Evolutionary conservation across 2,329 filamentous ascomycete genomes (phyloP), one percentile per base, ranked within the genome.

Genomic region (Ilyonectria sp.): DNA sequence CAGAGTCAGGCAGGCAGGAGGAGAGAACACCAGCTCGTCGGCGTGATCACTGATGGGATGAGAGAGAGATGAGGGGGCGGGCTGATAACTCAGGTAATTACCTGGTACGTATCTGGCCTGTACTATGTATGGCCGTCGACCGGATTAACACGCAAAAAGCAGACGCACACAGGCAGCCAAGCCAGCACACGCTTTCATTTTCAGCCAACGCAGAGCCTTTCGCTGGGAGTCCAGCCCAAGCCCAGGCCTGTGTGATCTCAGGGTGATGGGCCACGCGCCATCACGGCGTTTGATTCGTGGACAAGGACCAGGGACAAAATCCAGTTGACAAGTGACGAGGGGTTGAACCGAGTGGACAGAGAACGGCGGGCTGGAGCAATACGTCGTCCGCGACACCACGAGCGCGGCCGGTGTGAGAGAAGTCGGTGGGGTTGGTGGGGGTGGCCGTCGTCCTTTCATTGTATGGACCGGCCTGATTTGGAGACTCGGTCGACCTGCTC

Each of bases 371-470:
- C 58, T 40, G 26, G 58, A 46, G n/a, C 19, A 15, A 46, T 21
- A n/a, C 15, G 40, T 40, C 37, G 37, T 40, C 37, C 37, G 37
- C 37, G 37, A 40, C 37, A 19, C 43, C 43, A 46, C 43, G 43
- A 17, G 10, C 13, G 37, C 15, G 37, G 17, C n/a, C 43, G 43
- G 43, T 46, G 29, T 11, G 49, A 52, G 47, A 33, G 43, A 40
- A n/a, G 54, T 58, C 49, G 55, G 62, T 59, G 47, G 55, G 31
- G 55, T 60, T 60, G 13, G 55, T 60, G 62, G 62, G 62, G 40
- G 43, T 35, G 47, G 49, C 13, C 49, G 11, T 40, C 55, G 40
- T 46, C 19, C 19, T 46, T 26, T 35, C 54, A 50, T 23, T 21
- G 54, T 40, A 26, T n/a, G 29, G 35, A 29, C 40, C n/a, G 19